Evolutionary conservation across 2,329 filamentous ascomycete species (phyloP), one percentile per base, ranked within the genome.

Genomic region (Fusarium citri): DNA sequence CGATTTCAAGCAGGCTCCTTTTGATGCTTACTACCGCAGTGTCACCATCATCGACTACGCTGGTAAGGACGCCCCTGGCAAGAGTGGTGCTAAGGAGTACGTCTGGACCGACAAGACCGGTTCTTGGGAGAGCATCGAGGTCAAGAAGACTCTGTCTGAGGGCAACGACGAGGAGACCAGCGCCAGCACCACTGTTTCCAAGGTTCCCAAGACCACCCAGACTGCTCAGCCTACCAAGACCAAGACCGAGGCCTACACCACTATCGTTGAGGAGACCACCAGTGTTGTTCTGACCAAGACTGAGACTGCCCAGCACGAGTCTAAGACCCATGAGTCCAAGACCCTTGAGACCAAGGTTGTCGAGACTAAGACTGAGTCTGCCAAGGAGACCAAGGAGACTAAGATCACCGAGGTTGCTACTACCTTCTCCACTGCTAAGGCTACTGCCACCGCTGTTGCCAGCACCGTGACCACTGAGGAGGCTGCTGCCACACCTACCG

Each of bases 11-110:
- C 70, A 86, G 72, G 85, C 78, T 64, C 87, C 87, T 62, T 88
- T 86, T 81, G 76, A 79, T 56, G 87, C 81, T 74, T 85, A 85
- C 82, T 89, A 89, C 85, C 82, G 87, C 82, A 83, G 80, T 75
- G 77, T 89, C 72, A 83, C 78, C 69, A 84, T 89, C 67, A 76
- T 79, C 72, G 86, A 89, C 80, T 87, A 85, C 79, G 81, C 82
- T 75, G 86, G 86, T 76, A 83, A 84, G 68, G 76, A 78, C 57
- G 80, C 80, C 54, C 74, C 81, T 60, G 77, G 76, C 63, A 51
- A 68, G 59, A 69, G 74, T 45, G 79, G 79, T 56, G 83, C 84
- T 68, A 84, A 81, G 75, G 79, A 85, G 80, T 89, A 89, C 81
- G 74, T 80, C 63, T 89, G 84, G 74, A 74, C 77, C 22, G 86